A percentile compares a stretch with the other conserved stretches of the same genome.
phyloP scores from a whole-genome alignment of 2,329 filamentous ascomycete species.

The Dothideomycetes sp. region DNA sequence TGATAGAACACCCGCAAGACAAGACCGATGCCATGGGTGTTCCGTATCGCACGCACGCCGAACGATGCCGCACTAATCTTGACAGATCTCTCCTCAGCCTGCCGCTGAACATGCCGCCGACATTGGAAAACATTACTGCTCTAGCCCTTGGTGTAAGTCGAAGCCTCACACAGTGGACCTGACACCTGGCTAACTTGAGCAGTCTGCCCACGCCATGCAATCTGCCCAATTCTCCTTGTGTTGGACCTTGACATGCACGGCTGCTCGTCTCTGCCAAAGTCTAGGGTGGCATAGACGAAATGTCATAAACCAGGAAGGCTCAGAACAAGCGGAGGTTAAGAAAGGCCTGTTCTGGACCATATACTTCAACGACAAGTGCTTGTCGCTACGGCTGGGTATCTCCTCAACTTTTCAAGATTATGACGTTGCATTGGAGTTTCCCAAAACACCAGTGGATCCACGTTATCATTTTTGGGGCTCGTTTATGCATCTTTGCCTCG shows the following conservation, averaged over 20 bases:
- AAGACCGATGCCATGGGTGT: background rate
- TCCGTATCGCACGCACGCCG: conserved; percentile 1
- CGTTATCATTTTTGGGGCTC: background rate
- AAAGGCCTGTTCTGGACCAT: conserved; percentile 45
- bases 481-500: background rate
- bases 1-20: background rate
- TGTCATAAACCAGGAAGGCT: conserved; percentile 8
- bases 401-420: conserved; percentile 7
- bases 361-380: conserved; percentile 46
- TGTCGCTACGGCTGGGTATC: conserved; percentile 61
- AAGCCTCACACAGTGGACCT: background rate
- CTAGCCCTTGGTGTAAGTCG: conserved; percentile 9
- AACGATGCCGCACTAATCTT: conserved; percentile 7
- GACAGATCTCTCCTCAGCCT: conserved; percentile 9
- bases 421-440: conserved; percentile 1
- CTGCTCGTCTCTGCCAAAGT: conserved; percentile 49
- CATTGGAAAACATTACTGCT: conserved; percentile 8
- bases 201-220: conserved; percentile 22
- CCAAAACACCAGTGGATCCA: background rate
- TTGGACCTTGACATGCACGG: conserved; percentile 51
- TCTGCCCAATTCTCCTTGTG: conserved; percentile 51
- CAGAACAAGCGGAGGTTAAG: conserved; percentile 17
- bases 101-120: conserved; percentile 10
- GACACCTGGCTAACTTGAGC: background rate
- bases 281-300: conserved; percentile 25